A percentile compares a stretch with the other conserved stretches of the same genome.
phyloP scores from a whole-genome alignment of 805 yeast genomes.

The Myxozyma neotropica region DNA sequence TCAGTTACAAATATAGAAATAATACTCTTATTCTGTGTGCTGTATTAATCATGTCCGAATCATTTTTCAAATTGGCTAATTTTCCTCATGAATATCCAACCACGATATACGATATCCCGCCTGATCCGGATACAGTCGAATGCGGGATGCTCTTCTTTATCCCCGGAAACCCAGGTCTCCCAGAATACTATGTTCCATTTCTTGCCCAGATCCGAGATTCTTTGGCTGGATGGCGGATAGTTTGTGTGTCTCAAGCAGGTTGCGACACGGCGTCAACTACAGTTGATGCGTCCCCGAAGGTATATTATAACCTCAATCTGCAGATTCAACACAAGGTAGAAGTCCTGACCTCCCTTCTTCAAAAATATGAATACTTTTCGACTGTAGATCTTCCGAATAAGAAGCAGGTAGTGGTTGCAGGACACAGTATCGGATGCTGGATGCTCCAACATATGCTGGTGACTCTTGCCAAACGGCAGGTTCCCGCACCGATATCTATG shows the following conservation, averaged over 20 bases:
- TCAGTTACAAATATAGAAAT: too few species aligned
- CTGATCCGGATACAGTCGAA: constrained; percentile 9
- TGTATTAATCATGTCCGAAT: not conserved
- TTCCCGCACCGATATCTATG: constrained; percentile 45
- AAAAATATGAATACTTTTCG: constrained; percentile 14
- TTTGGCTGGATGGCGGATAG: constrained; percentile 53
- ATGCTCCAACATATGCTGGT: constrained; percentile 57
- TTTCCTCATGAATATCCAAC: constrained; percentile 25
- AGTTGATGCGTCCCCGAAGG: constrained; percentile 15
- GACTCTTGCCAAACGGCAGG: constrained; percentile 32
- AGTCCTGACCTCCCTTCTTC: constrained; percentile 47
- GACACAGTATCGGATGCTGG: constrained; percentile 76
- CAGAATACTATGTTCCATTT: constrained; percentile 63
- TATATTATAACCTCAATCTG: constrained; percentile 50
- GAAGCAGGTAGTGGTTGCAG: constrained; percentile 53
- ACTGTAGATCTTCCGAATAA: constrained; percentile 6
- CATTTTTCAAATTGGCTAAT: not conserved
- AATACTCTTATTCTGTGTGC: too few species aligned
- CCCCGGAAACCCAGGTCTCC: constrained; percentile 80
- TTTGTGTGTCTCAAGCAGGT: constrained; percentile 70
- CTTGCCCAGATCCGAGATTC: constrained; percentile 48
- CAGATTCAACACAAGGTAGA: constrained; percentile 63
- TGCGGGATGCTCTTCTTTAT: constrained; percentile 54
- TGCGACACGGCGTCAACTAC: constrained; percentile 41
- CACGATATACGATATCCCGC: constrained; percentile 22